Percentiles rank a stretch among this genome's conserved stretches.
phyloP scores from a whole-genome alignment of 352 stramenopile species.

The Phytophthora pinifolia region DNA sequence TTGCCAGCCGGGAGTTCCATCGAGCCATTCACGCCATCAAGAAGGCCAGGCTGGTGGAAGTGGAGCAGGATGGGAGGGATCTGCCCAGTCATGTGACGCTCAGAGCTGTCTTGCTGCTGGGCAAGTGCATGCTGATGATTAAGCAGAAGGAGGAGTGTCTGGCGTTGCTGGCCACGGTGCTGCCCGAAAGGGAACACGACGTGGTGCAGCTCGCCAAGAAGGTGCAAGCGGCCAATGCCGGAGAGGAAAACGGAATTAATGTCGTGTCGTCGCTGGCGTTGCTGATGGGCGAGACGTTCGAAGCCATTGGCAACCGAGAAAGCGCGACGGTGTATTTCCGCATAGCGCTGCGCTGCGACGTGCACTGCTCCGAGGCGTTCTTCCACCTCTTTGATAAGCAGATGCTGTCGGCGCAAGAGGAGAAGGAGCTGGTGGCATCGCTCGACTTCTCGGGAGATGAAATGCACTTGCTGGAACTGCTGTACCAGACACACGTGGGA shows the following conservation, averaged over 20 bases:
- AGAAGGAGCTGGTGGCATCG: constrained; percentile 66
- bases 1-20: constrained; percentile 65
- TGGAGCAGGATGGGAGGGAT: constrained; percentile 10
- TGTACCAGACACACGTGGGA: constrained; percentile 72
- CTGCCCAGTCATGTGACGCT: constrained; percentile 35
- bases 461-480: constrained; percentile 50
- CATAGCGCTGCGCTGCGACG: constrained; percentile 77
- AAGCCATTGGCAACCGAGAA: constrained; percentile 81
- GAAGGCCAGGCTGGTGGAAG: constrained; percentile 39
- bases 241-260: constrained; percentile 51
- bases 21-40: constrained; percentile 78
- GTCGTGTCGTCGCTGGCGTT: constrained; percentile 78
- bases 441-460: constrained; percentile 68
- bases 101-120: constrained; percentile 54
- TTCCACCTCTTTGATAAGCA: constrained; percentile 87
- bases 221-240: constrained; percentile 31
- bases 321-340: constrained; percentile 78
- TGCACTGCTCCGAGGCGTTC: constrained; percentile 83
- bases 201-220: constrained; percentile 56
- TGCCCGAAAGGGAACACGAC: constrained; percentile 61
- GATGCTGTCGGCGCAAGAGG: constrained; percentile 71
- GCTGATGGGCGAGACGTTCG: constrained; percentile 83
- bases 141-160: constrained; percentile 87
- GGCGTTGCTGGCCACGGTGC: constrained; percentile 55
- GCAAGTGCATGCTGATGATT: constrained; percentile 77